Percentiles rank a stretch among this genome's conserved stretches.
phyloP scores from a whole-genome alignment of 2,329 filamentous ascomycete species.

The Botrytis sinoallii region DNA sequence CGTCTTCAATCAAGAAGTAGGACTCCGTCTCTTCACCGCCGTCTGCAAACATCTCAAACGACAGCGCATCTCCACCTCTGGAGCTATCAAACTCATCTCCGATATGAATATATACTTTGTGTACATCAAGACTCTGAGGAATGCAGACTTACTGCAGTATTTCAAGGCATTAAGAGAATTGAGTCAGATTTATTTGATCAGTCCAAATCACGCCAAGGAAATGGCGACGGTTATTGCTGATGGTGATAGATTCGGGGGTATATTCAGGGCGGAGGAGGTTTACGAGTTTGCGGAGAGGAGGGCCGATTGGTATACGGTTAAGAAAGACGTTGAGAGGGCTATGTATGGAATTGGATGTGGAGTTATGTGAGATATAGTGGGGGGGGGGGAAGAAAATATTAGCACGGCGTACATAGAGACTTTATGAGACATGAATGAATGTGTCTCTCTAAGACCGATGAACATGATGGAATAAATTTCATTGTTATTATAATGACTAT shows the following conservation, averaged over 20 bases:
- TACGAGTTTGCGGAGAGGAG: conserved; percentile 94
- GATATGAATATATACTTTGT: conserved; percentile 94
- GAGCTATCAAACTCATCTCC: conserved; percentile 87
- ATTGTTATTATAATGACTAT: background rate
- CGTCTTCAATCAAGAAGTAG: conserved; percentile 97
- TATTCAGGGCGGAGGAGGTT: conserved; percentile 94
- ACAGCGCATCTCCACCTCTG: conserved; percentile 84
- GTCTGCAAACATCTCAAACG: conserved; percentile 97
- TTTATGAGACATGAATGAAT: background rate
- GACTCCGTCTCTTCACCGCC: conserved; percentile 83
- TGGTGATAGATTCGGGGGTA: conserved; percentile 80
- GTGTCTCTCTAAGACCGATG: background rate
- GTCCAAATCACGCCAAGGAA: conserved; percentile 82
- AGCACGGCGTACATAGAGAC: background rate
- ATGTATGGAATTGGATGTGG: conserved; percentile 94
- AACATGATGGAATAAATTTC: background rate
- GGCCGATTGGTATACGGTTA: conserved; percentile 93
- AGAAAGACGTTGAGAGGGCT: conserved; percentile 83
- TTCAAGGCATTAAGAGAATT: conserved; percentile 90
- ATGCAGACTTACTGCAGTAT: conserved; percentile 81
- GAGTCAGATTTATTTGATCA: conserved; percentile 92
- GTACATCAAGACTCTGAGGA: conserved; percentile 77
- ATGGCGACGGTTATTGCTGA: conserved; percentile 95
- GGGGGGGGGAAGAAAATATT: background rate
- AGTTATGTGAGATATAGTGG: conserved; percentile 42